phyloP scores from a whole-genome alignment of 768 basidiomycete species.

The Cyclocybe cylindracea region DNA sequence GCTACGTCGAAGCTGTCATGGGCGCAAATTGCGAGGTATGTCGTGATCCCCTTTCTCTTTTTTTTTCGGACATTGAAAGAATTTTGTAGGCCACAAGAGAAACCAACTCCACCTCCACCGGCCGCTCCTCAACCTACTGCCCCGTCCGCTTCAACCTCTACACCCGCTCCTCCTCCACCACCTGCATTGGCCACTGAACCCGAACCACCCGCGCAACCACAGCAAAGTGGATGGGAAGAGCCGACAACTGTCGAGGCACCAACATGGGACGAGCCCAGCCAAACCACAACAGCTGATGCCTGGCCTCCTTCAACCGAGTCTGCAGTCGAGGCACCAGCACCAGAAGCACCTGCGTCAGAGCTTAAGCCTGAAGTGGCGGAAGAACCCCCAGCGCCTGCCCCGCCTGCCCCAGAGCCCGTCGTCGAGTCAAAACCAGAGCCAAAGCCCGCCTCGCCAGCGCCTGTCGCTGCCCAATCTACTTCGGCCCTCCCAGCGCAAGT shows the following conservation, averaged over 20 bases:
- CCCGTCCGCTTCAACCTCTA: constrained; percentile 30
- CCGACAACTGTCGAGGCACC: constrained; percentile 69
- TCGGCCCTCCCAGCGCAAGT: constrained; percentile 30
- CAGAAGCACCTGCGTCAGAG: constrained; percentile 1
- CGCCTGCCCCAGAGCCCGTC: constrained; percentile 23
- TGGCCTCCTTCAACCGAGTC: constrained; percentile 33
- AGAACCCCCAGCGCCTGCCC: constrained; percentile 17
- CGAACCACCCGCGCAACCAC: constrained; percentile 32
- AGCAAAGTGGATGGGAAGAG: constrained; percentile 63
- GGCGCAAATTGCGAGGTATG: constrained; percentile 82
- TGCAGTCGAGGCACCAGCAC: background rate
- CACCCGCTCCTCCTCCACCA: constrained; percentile 28
- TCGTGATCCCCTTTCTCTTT: constrained; percentile 10
- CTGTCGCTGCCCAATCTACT: constrained; percentile 16
- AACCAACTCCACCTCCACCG: constrained; percentile 47
- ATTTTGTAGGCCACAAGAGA: constrained; percentile 60
- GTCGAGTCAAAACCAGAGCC: constrained; percentile 32
- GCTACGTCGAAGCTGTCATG: constrained; percentile 80
- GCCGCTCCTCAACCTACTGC: constrained; percentile 30
- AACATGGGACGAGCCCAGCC: constrained; percentile 62
- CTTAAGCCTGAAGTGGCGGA: constrained; percentile 23
- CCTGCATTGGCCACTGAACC: constrained; percentile 26
- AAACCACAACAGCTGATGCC: constrained; percentile 31
- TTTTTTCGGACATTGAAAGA: constrained; percentile 6
- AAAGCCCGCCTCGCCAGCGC: constrained; percentile 36